A percentile compares a stretch with the other conserved stretches of the same genome.
Conservation (phyloP, 805 yeast genomes). For the Candida jianshihensis region DNA sequence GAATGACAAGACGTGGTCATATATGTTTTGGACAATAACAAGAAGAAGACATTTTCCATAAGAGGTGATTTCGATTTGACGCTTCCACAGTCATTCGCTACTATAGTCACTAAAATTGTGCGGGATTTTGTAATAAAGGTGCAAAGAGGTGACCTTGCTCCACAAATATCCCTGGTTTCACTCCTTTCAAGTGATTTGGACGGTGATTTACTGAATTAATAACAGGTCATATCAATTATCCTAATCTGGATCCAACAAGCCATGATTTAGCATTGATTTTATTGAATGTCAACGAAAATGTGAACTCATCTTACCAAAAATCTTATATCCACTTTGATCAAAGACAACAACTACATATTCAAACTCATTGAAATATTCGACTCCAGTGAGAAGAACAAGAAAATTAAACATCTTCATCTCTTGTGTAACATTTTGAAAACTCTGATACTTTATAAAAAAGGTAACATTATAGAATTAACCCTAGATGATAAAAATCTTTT, state of each 20-base stretch:
- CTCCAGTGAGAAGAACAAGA: conserved; percentile 45
- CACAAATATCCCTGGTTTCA: conserved; percentile 70
- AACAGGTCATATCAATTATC: conserved; percentile 72
- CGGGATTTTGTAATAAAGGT: conserved; percentile 74
- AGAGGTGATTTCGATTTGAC: too few species aligned
- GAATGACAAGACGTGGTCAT: too few species aligned
- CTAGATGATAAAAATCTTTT: conserved; percentile 43
- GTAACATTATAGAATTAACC: conserved; percentile 49
- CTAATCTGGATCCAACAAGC: conserved; percentile 44
- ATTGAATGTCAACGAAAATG: conserved; percentile 44
- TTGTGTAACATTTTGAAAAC: conserved; percentile 72
- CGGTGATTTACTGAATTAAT: conserved; percentile 65
- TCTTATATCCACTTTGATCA: conserved; percentile 51
- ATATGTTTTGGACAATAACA: too few species aligned
- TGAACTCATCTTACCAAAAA: conserved; percentile 56
- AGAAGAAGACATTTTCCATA: too few species aligned
- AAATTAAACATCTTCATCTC: conserved; percentile 51
- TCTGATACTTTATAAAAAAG: conserved; percentile 65
- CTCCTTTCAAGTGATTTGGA: conserved; percentile 42
- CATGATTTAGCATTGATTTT: conserved; percentile 46
- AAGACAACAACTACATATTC: conserved; percentile 44
- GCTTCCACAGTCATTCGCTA: too few species aligned
- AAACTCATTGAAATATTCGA: conserved; percentile 48
- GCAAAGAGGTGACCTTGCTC: conserved; percentile 46
- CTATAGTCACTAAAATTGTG: too few species aligned